Base-by-base conservation (phyloP, 164 flowering plant species). In the Vitis rotundifolia region DNA sequence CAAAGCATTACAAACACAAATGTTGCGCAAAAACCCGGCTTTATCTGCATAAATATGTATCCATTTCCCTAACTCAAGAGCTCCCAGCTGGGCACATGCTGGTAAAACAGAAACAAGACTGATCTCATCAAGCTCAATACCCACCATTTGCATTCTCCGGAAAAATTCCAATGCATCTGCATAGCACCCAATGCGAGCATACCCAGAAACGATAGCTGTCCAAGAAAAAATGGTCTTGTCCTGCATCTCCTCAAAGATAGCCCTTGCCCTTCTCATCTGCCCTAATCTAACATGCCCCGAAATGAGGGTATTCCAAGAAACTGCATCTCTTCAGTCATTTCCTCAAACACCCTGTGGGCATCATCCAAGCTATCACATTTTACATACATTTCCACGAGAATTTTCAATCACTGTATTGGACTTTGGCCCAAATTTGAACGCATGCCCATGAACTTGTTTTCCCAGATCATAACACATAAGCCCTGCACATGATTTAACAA, bases 61-160 rank as follows among this genome's bases (percentile, higher is more conserved):
- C 97, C 94, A 87, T 71, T 83, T 82, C 58, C 95, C 97, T 15
- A 87, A 53, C 79, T 92, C 94, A 11, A 92, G 84, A 64, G 93
- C 88, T 48, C 95, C 97, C 28, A 83, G 57, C 48, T 92, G 88
- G 2, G 90, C 87, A 63, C 97, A 92, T 2, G 91, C 94, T 0
- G 91, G 92, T 78, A 91, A 75, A 22, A 89, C 84, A 13, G 93
- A 72, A 8, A 88, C 76, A 59, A 89, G 68, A 72, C 88, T 83
- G 16, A 84, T 74, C 74, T 84, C 86, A 76, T 88, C 92, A 14
- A 88, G 87, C 68, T 79, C 76, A 68, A 84, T 18, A 10, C 87
- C 89, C 4, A 61, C 75, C 19, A 49, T 62, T 71, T 86, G 90
- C 90, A 22, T 22, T 22, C 22, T 1, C 22, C 22, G 22, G 22